Percentiles rank a stretch among this genome's conserved stretches.
Conservation (phyloP, 331 rosid species). For the Cydonia oblonga region DNA sequence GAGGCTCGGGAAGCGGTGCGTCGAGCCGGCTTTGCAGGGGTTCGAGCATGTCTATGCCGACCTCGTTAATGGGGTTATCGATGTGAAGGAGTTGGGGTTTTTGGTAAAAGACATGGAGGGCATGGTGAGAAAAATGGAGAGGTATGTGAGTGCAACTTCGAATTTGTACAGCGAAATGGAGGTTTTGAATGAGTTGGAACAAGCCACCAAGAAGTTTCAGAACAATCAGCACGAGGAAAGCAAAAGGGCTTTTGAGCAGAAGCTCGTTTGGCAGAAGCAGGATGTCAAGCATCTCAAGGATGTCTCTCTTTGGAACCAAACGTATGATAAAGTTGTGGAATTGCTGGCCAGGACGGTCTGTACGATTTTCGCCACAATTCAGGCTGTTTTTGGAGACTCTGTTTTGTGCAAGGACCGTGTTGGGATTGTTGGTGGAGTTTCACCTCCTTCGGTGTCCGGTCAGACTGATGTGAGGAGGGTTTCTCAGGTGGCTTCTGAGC, state of each 20-base stretch:
- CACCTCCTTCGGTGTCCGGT: constrained; percentile 24
- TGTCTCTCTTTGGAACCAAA: constrained; percentile 84
- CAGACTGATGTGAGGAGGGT: constrained; percentile 10
- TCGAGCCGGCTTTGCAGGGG: constrained; percentile 77
- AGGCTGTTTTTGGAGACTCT: constrained; percentile 47
- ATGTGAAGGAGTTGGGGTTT: constrained; percentile 78
- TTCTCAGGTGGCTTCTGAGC: constrained; percentile 27
- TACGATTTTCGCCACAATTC: constrained; percentile 67
- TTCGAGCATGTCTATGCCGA: constrained; percentile 90
- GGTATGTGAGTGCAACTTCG: constrained; percentile 71
- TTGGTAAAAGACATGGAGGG: constrained; percentile 95
- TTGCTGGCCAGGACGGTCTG: constrained; percentile 84
- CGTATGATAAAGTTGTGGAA: constrained; percentile 86
- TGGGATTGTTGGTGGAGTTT: constrained; percentile 25
- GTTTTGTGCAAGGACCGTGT: constrained; percentile 19
- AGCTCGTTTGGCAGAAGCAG: constrained; percentile 70
- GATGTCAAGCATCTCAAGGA: constrained; percentile 83
- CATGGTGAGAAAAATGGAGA: constrained; percentile 89
- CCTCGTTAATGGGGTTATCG: constrained; percentile 63
- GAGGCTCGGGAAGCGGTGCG: constrained; percentile 80
- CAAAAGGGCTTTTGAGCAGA: constrained; percentile 65
- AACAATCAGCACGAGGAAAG: constrained; percentile 75
- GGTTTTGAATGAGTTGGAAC: constrained; percentile 83
- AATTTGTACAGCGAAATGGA: constrained; percentile 73
- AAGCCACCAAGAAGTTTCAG: constrained; percentile 67